Evolutionary conservation across 768 basidiomycete species (phyloP), one percentile per base, ranked within the genome.

Genomic region (Russula sp.): DNA sequence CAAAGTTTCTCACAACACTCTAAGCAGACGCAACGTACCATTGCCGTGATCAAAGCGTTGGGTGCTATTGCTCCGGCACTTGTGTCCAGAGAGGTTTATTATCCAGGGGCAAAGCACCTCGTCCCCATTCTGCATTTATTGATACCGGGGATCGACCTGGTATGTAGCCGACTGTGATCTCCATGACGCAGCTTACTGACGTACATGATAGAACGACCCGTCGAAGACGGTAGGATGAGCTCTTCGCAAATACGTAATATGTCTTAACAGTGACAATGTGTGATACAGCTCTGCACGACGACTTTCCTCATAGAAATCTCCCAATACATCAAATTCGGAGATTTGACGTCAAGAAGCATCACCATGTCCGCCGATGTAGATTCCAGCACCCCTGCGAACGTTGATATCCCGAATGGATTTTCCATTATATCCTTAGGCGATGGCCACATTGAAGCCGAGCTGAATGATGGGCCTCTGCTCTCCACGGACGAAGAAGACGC

Each of bases 111-210:
- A 3, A 91, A 91, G 70, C 82, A 90, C 71, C 79, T 96, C 11
- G 76, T 90, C 11, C 84, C 86, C 5, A 85, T 94, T 47, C 78
- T 96, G 64, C 84, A 93, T 58, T 78, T 94, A 20, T 78, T 92
- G 22, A 81, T 93, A 54, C 90, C 92, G 7, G 92, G 90, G 5
- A 91, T 95, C 66, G 93, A 95, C 75, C 77, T 94, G 64, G 87
- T 88, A 71, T 58, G 84, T 74, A 16, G 46, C 14, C 29, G 1
- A 20, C 36, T 6, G 50, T 36, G 20, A 22, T 13, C n/a, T 32
- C 16, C 54, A 14, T 2, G 22, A 59, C 18, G 35, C 10, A 14
- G 34, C 42, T 22, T 35, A 14, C 58, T 63, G 18, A 63, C 38
- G 18, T 34, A 52, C 48, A 25, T 46, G 64, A 39, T 46, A 89